Evolutionary conservation across 176 grass and related monocot genomes (phyloP).

Genomic region (Alopecurus myosuroides): DNA sequence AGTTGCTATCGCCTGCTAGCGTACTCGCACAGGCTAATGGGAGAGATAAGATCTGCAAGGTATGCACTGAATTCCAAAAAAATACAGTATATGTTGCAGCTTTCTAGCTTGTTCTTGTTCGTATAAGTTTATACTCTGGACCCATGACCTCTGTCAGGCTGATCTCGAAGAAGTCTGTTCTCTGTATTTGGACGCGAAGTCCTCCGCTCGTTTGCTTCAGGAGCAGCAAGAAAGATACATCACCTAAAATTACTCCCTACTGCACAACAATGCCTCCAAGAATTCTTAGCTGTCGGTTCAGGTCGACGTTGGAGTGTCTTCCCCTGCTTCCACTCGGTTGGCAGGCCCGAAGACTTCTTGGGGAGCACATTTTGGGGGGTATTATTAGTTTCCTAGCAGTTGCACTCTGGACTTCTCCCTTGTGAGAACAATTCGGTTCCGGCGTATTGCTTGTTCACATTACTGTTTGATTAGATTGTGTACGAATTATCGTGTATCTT

Average conservation of each 20-base stretch:
- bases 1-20: constrained; percentile 80
- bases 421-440: constrained; percentile 5
- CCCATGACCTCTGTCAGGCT: constrained; percentile 35
- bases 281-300: not conserved
- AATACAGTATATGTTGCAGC: constrained; percentile 4
- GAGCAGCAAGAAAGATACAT: constrained; percentile 92
- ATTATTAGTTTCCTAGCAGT: constrained; percentile 1
- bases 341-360: not conserved
- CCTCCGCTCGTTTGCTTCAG: constrained; percentile 72
- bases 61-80: constrained; percentile 23
- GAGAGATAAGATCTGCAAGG: constrained; percentile 95
- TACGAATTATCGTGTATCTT: not conserved
- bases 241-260: constrained; percentile 34
- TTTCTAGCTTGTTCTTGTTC: not conserved
- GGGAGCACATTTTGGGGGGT: not conserved
- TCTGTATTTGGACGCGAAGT: constrained; percentile 78
- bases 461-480: constrained; percentile 30
- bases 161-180: constrained; percentile 74
- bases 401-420: not conserved
- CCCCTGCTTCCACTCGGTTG: not conserved
- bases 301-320: not conserved
- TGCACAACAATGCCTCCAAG: not conserved
- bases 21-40: constrained; percentile 72
- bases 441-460: constrained; percentile 18
- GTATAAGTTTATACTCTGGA: constrained; percentile 1